phyloP scores from a whole-genome alignment of 768 basidiomycete species.

The Collybia sordida region DNA sequence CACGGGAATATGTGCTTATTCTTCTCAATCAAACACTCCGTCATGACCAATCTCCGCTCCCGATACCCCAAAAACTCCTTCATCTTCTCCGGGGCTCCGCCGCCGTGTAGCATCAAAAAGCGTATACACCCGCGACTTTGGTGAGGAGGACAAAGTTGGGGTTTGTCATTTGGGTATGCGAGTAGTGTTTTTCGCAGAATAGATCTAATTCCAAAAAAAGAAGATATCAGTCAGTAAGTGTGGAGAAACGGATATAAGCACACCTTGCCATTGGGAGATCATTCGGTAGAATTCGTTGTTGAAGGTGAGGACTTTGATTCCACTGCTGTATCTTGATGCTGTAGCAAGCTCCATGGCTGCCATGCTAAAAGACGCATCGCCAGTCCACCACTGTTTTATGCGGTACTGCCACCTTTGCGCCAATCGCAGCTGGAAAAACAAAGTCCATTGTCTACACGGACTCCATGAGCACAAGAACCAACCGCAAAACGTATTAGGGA shows the following conservation, averaged over 20 bases:
- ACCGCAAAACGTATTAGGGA: constrained; percentile 4
- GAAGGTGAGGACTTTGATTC: constrained; percentile 89
- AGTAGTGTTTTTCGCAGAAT: constrained; percentile 96
- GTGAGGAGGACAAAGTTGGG: constrained; percentile 93
- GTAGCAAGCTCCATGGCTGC: constrained; percentile 99
- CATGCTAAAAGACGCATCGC: constrained; percentile 99
- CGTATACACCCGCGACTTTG: constrained; percentile 89
- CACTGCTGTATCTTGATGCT: constrained; percentile 87
- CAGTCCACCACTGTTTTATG: constrained; percentile 91
- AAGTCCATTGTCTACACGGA: constrained; percentile 90
- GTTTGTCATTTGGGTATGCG: constrained; percentile 94
- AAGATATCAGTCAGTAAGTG: background rate
- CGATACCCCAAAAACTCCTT: constrained; percentile 98
- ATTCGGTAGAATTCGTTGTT: constrained; percentile 99
- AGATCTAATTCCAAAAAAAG: constrained; percentile 52
- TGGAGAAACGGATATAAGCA: constrained; percentile 12
- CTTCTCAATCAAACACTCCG: constrained; percentile 87
- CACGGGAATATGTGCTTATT: constrained; percentile 94
- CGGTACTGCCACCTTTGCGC: constrained; percentile 95
- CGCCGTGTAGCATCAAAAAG: constrained; percentile 66
- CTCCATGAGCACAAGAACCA: constrained; percentile 5
- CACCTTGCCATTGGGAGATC: constrained; percentile 99
- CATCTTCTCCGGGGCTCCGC: constrained; percentile 90
- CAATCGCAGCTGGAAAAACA: constrained; percentile 91
- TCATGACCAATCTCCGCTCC: constrained; percentile 76